Percentiles rank a stretch among this genome's conserved stretches.
Evolutionary conservation across 2,329 filamentous ascomycete genomes (phyloP).

Genomic region (Fusarium xylarioides): DNA sequence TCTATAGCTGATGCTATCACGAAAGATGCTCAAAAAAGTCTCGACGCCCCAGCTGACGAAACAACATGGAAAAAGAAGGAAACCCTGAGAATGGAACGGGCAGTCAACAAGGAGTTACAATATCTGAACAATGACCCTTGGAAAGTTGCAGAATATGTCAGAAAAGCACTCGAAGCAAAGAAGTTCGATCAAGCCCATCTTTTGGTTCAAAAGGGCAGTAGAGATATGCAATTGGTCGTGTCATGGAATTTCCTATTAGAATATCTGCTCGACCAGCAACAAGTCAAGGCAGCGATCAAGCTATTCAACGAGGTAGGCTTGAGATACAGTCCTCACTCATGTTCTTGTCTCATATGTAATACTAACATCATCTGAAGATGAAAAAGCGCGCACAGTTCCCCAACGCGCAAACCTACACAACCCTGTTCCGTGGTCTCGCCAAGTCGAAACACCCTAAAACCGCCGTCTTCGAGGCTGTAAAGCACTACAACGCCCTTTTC

Average conservation of each 20-base stretch:
- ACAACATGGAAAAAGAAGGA: constrained; percentile 30
- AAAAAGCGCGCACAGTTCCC: constrained; percentile 89
- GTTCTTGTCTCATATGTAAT: neutral
- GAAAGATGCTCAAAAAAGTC: constrained; percentile 36
- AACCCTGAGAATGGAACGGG: constrained; percentile 47
- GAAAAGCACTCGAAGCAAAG: constrained; percentile 65
- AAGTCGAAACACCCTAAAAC: constrained; percentile 65
- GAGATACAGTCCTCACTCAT: neutral
- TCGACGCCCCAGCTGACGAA: constrained; percentile 28
- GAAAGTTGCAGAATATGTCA: constrained; percentile 75
- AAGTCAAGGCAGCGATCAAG: constrained; percentile 73
- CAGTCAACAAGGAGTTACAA: constrained; percentile 64
- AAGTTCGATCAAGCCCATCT: constrained; percentile 73
- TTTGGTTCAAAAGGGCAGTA: constrained; percentile 75
- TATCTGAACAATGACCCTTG: constrained; percentile 73
- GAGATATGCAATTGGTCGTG: constrained; percentile 70
- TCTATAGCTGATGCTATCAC: neutral
- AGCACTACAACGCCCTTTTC: constrained; percentile 80
- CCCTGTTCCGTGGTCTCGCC: constrained; percentile 80
- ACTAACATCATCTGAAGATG: constrained; percentile 68
- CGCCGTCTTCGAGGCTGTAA: constrained; percentile 74
- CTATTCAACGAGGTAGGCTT: constrained; percentile 83
- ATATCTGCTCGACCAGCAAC: constrained; percentile 69
- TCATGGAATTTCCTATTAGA: constrained; percentile 90
- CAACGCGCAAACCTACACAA: constrained; percentile 84